Conservation (phyloP, 163 green algal genomes). For the Scenedesmus sp. region DNA sequence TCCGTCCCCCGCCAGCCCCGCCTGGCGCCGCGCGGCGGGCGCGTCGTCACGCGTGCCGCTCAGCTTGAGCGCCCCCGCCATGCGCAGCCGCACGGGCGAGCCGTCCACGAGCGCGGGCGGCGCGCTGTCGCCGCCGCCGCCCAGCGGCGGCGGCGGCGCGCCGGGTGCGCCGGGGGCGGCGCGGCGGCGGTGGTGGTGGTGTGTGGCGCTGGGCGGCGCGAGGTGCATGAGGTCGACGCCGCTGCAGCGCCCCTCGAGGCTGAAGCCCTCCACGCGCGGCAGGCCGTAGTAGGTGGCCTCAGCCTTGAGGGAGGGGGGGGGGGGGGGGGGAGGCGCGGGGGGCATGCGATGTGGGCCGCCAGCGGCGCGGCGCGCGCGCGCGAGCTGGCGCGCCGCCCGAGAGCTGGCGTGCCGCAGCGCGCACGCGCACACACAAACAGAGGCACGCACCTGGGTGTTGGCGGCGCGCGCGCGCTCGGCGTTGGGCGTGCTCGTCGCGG, state of each 20-base stretch:
- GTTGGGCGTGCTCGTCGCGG: conserved; percentile 59
- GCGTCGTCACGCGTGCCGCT: conserved; percentile 2
- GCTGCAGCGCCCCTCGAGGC: conserved; percentile 59
- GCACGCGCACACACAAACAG: neutral
- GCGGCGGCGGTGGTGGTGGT: neutral
- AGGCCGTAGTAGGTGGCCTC: conserved; percentile 61
- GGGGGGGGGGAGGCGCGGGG: too few species aligned
- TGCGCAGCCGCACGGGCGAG: conserved; percentile 33
- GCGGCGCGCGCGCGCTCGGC: conserved; percentile 58
- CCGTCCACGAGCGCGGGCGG: conserved; percentile 8
- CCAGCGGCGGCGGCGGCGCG: neutral
- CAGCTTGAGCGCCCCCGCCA: conserved; percentile 41
- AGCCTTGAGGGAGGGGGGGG: too few species aligned
- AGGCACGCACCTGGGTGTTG: conserved; percentile 62
- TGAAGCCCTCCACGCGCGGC: conserved; percentile 58
- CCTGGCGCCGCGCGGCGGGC: conserved; percentile 19
- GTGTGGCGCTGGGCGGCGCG: conserved; percentile 18
- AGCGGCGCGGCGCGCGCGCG: too few species aligned
- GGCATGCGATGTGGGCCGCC: too few species aligned
- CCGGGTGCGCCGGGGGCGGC: neutral
- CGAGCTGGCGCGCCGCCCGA: too few species aligned
- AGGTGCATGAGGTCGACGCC: conserved; percentile 83
- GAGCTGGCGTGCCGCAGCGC: too few species aligned
- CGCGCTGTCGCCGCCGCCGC: conserved; percentile 3
- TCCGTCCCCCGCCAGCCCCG: neutral